These are phyloP conservation scores for Monosporozyma aquatica DNA, from an alignment of 805 yeast genomes.

Conservation along the genomic window DNA sequence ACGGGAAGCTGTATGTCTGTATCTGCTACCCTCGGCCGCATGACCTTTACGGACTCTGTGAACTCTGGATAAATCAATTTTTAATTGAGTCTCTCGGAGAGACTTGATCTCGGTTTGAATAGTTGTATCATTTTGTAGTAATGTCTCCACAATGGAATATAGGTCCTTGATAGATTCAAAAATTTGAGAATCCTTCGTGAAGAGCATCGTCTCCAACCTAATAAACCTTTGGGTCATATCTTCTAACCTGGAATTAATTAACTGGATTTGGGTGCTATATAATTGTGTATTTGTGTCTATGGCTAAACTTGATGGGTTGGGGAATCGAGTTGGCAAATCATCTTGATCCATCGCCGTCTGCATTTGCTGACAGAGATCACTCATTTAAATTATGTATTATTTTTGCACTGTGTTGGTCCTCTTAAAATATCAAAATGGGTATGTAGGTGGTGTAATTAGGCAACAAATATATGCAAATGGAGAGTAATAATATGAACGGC, in stretches of 20 bases:
- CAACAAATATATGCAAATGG: too few relatives aligned
- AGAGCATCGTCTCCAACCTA: slow-evolving; percentile 11
- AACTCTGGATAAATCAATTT: slow-evolving; percentile 6
- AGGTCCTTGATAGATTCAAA: slow-evolving; percentile 18
- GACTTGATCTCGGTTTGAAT: slow-evolving; percentile 16
- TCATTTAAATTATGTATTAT: too few relatives aligned
- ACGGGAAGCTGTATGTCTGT: not conserved
- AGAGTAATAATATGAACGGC: too few relatives aligned
- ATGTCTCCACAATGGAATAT: slow-evolving; percentile 18
- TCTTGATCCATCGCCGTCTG: not conserved
- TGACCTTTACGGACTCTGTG: slow-evolving; percentile 1
- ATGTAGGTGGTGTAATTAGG: too few relatives aligned
- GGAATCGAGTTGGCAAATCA: not conserved
- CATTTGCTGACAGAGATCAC: not conserved
- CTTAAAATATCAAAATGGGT: too few relatives aligned
- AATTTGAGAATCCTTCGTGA: slow-evolving; percentile 13
- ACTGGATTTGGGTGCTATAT: slow-evolving; percentile 8
- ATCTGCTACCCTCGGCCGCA: not conserved
- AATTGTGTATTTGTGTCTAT: not conserved
- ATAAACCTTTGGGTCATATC: slow-evolving; percentile 3
- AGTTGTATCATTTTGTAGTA: slow-evolving; percentile 24
- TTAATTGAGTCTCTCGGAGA: slow-evolving; percentile 3
- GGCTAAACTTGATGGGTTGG: not conserved
- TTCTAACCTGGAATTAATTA: slow-evolving; percentile 3
- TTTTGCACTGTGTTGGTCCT: too few relatives aligned